Conservation (phyloP, 2,329 filamentous ascomycete genomes). For the Ceratocystis cacaofunesta region DNA sequence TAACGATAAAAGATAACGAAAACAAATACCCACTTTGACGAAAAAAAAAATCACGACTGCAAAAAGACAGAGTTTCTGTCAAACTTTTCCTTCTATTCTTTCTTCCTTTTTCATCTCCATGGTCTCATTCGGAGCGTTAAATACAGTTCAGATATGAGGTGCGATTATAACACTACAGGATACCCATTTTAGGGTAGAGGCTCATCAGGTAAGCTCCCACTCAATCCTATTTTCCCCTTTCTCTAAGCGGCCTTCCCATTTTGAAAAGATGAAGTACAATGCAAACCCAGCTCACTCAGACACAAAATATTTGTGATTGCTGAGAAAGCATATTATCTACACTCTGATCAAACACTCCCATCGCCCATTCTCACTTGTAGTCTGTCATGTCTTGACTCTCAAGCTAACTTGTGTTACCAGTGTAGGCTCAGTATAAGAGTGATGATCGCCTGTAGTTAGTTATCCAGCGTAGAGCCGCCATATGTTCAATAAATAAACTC, state of each 20-base stretch:
- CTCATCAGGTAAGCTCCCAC: constrained; percentile 9
- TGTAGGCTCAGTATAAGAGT: neutral
- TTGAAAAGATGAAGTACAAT: constrained; percentile 14
- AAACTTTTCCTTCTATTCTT: neutral
- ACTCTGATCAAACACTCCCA: constrained; percentile 13
- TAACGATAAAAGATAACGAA: neutral
- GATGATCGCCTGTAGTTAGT: too few relatives aligned
- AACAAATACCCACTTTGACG: neutral
- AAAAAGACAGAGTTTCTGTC: neutral
- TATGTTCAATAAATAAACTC: too few relatives aligned
- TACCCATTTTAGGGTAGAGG: neutral
- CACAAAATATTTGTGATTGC: constrained; percentile 12
- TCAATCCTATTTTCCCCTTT: neutral
- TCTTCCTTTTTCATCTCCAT: neutral
- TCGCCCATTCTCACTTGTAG: neutral
- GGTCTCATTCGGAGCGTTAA: neutral
- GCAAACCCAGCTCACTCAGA: constrained; percentile 17
- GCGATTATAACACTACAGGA: neutral
- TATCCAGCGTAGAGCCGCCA: too few relatives aligned
- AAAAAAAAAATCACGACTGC: constrained; percentile 4
- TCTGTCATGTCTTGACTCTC: neutral
- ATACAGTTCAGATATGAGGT: neutral
- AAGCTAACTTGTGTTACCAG: neutral
- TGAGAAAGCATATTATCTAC: constrained; percentile 17
- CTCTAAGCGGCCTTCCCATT: neutral